A percentile compares a stretch with the other conserved stretches of the same genome.
These are phyloP conservation scores for Microcyclosporella mali DNA, from an alignment of 2,329 filamentous ascomycete genomes.

Conservation along the genomic window DNA sequence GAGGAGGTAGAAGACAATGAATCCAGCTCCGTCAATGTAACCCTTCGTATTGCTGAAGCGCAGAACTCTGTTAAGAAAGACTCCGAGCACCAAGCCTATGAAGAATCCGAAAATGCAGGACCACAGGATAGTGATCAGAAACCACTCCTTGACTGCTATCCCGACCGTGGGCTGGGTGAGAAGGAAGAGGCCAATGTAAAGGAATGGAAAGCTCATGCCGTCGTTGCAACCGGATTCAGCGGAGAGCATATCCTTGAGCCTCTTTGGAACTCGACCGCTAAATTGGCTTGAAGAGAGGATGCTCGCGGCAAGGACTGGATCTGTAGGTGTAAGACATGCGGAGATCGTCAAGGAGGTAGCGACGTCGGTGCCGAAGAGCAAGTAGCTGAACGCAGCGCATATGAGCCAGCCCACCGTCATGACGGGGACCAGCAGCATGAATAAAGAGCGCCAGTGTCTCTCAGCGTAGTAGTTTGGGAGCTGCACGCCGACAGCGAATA, in stretches of 20 bases:
- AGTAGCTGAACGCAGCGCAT: slow-evolving; percentile 38
- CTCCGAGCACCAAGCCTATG: slow-evolving; percentile 45
- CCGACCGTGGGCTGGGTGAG: slow-evolving; percentile 36
- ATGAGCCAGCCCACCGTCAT: slow-evolving; percentile 45
- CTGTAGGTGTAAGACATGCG: slow-evolving; percentile 52
- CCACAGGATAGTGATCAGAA: slow-evolving; percentile 50
- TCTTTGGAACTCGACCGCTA: slow-evolving; percentile 46
- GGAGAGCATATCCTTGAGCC: slow-evolving; percentile 46
- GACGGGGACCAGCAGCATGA: slow-evolving; percentile 46
- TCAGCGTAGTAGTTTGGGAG: slow-evolving; percentile 42
- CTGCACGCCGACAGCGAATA: slow-evolving; percentile 33
- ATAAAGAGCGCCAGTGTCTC: slow-evolving; percentile 47
- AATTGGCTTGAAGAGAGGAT: slow-evolving; percentile 51
- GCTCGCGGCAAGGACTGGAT: slow-evolving; percentile 50
- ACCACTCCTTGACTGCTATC: slow-evolving; percentile 45
- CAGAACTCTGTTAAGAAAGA: slow-evolving; percentile 43
- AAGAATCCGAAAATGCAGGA: slow-evolving; percentile 47
- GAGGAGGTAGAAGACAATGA: slow-evolving; percentile 52
- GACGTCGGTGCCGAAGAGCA: slow-evolving; percentile 43
- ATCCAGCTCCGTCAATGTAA: slow-evolving; percentile 46
- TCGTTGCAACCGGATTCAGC: slow-evolving; percentile 54
- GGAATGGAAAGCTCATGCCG: slow-evolving; percentile 51
- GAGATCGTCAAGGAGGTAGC: slow-evolving; percentile 46
- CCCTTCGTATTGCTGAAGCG: slow-evolving; percentile 41
- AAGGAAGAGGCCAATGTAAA: slow-evolving; percentile 48